Conservation (phyloP, 805 yeast species). For the Candida railenensis region DNA sequence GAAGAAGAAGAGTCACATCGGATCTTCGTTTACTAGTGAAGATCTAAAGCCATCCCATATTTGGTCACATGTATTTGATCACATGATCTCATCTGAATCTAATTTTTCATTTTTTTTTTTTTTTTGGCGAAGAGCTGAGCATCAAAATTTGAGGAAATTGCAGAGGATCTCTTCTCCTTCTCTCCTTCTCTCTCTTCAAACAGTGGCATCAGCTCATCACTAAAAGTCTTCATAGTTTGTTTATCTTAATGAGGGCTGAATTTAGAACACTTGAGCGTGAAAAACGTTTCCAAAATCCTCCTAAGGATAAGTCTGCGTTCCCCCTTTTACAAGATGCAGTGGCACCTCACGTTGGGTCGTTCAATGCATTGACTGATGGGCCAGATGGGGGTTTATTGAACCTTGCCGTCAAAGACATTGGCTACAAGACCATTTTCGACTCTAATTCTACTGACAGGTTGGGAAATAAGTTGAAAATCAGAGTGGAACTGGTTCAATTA, state of each 20-base stretch:
- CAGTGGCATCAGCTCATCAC: neutral
- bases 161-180: conserved; percentile 6
- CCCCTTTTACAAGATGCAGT: conserved; percentile 88
- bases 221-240: conserved; percentile 1
- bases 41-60: neutral
- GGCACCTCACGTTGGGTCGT: conserved; percentile 92
- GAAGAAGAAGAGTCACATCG: neutral
- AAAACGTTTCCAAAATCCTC: conserved; percentile 80
- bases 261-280: conserved; percentile 88
- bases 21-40: too few species aligned
- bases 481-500: conserved; percentile 87
- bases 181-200: neutral
- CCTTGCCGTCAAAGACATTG: conserved; percentile 85
- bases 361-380: conserved; percentile 91
- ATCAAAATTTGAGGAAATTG: neutral
- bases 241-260: conserved; percentile 45
- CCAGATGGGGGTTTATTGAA: conserved; percentile 82
- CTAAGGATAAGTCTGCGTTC: conserved; percentile 77
- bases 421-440: conserved; percentile 82
- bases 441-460: conserved; percentile 62
- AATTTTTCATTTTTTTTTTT: conserved; percentile 5
- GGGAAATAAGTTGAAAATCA: conserved; percentile 81
- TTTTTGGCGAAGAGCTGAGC: neutral
- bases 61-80: neutral
- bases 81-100: conserved; percentile 11